Evolutionary conservation across 352 stramenopile species (phyloP), one percentile per base, ranked within the genome.

Genomic region (Pythium vanterpoolii): DNA sequence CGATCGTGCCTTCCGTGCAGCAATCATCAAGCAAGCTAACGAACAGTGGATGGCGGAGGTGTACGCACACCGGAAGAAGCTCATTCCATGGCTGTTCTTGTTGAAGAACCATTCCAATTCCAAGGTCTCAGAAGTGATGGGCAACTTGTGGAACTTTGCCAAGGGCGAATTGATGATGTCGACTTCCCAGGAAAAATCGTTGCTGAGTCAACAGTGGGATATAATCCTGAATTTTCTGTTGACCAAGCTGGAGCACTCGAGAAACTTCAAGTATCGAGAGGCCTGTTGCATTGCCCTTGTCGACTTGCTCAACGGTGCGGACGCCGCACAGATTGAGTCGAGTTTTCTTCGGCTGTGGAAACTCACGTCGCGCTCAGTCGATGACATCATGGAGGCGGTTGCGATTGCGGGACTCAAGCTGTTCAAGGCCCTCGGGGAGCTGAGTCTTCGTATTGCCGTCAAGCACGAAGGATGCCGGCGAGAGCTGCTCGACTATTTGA

Each of bases 201-300:
- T 88, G 7, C 38, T 89, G 42, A 67, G 71, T 43, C 74, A 86
- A 38, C 73, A 85, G 39, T 89, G 74, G 75, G 23, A 64, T 7
- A 52, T 67, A 4, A 68, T 91, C 19, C 71, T 93, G 47, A 53
- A 72, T 11, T 91, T 90, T 56, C 48, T 83, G 30, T 53, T 94
- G 27, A 53, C 62, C 5, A 71, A 79, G 23, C 69, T 93, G 4
- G 80, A 90, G 50, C 70, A 71, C 38, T 84, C 76, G 11, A 72
- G 79, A 2, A 89, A 94, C 61, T 90, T 90, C 52, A 89, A 87
- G 60, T 94, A 94, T 56, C 82, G 84, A 23, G 82, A 92, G 65
- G 84, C 84, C 8, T 76, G 74, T 8, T 90, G 82, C 26, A 45
- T 72, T 26, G 81, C 79, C 4, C 58, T 94, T 16, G 55, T 87